Evolutionary conservation across 192 early-diverging fungal genomes (phyloP), one percentile per base, ranked within the genome.

Genomic region (Coemansia sp.): DNA sequence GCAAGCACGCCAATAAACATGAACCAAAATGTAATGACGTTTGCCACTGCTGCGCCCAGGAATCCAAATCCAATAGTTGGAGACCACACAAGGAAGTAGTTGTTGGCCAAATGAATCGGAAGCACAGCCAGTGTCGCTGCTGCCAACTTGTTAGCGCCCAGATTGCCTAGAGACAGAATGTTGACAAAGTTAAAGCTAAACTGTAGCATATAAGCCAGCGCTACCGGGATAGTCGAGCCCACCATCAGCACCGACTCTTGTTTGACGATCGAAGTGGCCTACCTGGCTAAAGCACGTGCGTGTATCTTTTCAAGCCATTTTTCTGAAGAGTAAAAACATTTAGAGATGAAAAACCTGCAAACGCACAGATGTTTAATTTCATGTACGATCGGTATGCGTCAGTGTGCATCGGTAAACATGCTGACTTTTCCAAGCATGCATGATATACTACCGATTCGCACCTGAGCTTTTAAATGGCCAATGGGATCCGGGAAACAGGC

Each of bases 21-120:
- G 56, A 89, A 62, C 83, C 87, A 90, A 75, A 92, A 90, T 5
- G 87, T 90, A 10, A 91, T 84, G 5, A 85, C 82, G 3, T 89
- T 91, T 14, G 92, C 93, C 1, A 93, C 67, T 0, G 95, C 92
- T 0, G 94, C 91, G 25, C 96, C 96, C 53, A 90, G 85, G 45
- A 88, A 90, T 7, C 94, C 95, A 11, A 96, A 54, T 0, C 85
- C 70, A 15, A 88, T 61, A n/a, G 74, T 68, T 7, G 83, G 83
- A 52, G 86, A 85, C 84, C 88, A 93, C n/a, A 97, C 93, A 22
- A 98, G 73, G 0, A 85, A 27, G 59, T 92, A 96, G 75, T 91
- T 94, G 60, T 90, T 70, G 27, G 89, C 63, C 0, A 91, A 67
- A 64, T 94, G 93, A 41, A 94, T 51, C 12, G 91, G 92, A 21